phyloP scores from a whole-genome alignment of 371 early-diverging fungal genomes.

The Mucor irregularis region DNA sequence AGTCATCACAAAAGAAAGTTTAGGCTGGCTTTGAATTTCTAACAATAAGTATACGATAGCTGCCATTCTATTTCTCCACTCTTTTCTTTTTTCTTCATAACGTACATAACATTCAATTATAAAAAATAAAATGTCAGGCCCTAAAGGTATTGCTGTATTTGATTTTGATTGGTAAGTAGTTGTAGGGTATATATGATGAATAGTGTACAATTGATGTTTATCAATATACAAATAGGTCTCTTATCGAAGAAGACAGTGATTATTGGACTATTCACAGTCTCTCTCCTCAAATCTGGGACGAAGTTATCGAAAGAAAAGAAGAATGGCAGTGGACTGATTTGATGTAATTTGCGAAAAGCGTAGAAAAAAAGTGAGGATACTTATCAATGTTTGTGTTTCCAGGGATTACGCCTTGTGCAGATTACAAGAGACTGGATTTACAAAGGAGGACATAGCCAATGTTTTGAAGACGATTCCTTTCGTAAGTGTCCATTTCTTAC shows the following conservation, averaged over 20 bases:
- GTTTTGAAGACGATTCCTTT: constrained; percentile 58
- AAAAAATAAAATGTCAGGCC: background rate
- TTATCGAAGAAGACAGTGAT: constrained; percentile 77
- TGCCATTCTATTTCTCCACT: background rate
- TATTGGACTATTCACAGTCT: constrained; percentile 56
- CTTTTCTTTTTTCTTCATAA: background rate
- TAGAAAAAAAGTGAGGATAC: background rate
- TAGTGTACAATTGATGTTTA: background rate
- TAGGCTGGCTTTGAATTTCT: constrained; percentile 5
- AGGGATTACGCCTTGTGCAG: constrained; percentile 55
- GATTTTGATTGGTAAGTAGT: constrained; percentile 71
- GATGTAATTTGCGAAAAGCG: too few species aligned
- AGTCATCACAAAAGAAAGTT: background rate
- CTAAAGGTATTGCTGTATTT: constrained; percentile 54
- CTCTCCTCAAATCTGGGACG: constrained; percentile 36
- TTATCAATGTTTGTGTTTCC: background rate
- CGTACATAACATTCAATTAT: too few species aligned
- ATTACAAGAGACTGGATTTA: constrained; percentile 55
- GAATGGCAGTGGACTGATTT: constrained; percentile 72
- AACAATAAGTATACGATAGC: too few species aligned
- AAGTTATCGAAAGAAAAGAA: constrained; percentile 20
- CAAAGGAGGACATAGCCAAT: constrained; percentile 48
- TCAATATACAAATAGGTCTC: constrained; percentile 44
- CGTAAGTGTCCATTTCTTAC: constrained; percentile 48
- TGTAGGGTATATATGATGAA: background rate